phyloP scores from a whole-genome alignment of 2,329 filamentous ascomycete genomes.

The Monilinia vaccinii-corymbosi region DNA sequence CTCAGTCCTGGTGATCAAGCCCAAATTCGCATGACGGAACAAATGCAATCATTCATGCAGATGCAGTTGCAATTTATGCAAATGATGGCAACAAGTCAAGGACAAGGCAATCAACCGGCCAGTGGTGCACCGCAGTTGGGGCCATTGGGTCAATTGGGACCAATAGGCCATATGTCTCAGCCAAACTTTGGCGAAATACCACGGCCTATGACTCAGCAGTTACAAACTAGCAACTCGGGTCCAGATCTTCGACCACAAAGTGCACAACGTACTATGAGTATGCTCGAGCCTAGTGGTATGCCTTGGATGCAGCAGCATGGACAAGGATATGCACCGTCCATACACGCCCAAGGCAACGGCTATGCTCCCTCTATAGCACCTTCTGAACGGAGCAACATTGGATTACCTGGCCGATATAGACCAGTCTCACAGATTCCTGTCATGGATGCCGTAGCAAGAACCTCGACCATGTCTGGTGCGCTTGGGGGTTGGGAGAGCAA shows the following conservation, averaged over 20 bases:
- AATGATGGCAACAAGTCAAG: slow-evolving; percentile 48
- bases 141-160: slow-evolving; percentile 7
- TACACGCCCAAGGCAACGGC: slow-evolving; percentile 39
- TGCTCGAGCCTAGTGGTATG: slow-evolving; percentile 56
- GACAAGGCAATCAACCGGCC: background rate
- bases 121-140: slow-evolving; percentile 14
- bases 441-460: slow-evolving; percentile 27
- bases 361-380: slow-evolving; percentile 92
- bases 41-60: slow-evolving; percentile 83
- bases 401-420: slow-evolving; percentile 80
- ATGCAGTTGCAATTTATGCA: slow-evolving; percentile 96
- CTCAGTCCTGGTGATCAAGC: slow-evolving; percentile 56
- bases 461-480: slow-evolving; percentile 27
- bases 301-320: slow-evolving; percentile 43
- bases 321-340: slow-evolving; percentile 38
- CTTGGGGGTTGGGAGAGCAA: slow-evolving; percentile 26
- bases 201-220: slow-evolving; percentile 17
- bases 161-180: slow-evolving; percentile 19
- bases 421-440: slow-evolving; percentile 64
- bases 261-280: slow-evolving; percentile 62
- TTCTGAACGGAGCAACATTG: slow-evolving; percentile 89
- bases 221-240: background rate
- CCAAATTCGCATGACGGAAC: slow-evolving; percentile 71
- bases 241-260: slow-evolving; percentile 18
- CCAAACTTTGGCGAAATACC: slow-evolving; percentile 19